Conservation (phyloP, 139 green algal genomes). For the Auxenochlorella protothecoides region DNA sequence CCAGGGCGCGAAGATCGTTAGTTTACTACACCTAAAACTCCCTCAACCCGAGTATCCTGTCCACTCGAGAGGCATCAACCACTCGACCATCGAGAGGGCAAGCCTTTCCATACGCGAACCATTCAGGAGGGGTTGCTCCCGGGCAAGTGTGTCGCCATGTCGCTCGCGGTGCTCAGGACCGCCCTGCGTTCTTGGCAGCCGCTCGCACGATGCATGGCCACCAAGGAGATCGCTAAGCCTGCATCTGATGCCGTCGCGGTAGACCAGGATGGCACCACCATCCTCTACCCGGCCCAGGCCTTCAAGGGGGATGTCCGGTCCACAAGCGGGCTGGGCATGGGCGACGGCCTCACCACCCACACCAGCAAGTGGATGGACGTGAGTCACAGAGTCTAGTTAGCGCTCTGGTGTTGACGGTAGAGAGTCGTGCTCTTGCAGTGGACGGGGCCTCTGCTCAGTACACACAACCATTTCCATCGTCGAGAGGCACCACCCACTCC, state of each 20-base stretch:
- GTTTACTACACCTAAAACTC: too few relatives aligned
- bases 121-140: too few relatives aligned
- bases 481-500: background rate
- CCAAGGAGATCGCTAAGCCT: background rate
- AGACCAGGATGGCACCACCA: conserved; percentile 3
- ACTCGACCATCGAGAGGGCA: too few relatives aligned
- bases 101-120: too few relatives aligned
- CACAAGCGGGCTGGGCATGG: conserved; percentile 58
- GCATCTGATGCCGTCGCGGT: background rate
- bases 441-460: too few relatives aligned
- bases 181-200: too few relatives aligned
- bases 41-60: too few relatives aligned
- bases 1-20: too few relatives aligned
- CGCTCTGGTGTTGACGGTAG: background rate
- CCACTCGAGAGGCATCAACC: too few relatives aligned
- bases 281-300: conserved; percentile 23
- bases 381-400: background rate
- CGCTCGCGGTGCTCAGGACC: too few relatives aligned
- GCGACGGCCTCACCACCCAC: conserved; percentile 68
- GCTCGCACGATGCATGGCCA: background rate
- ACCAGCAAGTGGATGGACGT: conserved; percentile 82
- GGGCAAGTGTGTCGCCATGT: too few relatives aligned
- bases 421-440: background rate
- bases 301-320: conserved; percentile 52
- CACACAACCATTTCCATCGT: background rate